Percentiles rank a stretch among this genome's conserved stretches.
Conservation (phyloP, 1,139 yeast species). For the Hemisphaericaspora xylofermentans region DNA sequence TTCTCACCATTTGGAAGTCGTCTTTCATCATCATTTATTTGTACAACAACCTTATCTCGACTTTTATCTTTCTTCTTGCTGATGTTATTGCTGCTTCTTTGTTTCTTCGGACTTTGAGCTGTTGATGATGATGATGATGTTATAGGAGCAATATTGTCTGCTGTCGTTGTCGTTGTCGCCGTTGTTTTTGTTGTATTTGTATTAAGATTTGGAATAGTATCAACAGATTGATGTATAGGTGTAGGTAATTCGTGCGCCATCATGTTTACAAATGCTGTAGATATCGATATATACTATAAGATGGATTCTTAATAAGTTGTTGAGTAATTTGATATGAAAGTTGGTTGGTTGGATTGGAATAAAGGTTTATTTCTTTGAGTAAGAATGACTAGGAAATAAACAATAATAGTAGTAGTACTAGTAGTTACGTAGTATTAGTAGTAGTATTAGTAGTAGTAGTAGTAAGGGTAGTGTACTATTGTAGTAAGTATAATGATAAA, state of each 20-base stretch:
- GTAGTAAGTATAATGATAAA: too few relatives aligned
- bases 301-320: too few relatives aligned
- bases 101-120: conserved; percentile 14
- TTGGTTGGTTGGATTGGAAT: too few relatives aligned
- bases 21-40: conserved; percentile 21
- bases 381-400: too few relatives aligned
- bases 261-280: conserved; percentile 25
- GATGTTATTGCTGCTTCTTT: background rate
- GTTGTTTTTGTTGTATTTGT: conserved; percentile 13
- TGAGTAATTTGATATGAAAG: background rate
- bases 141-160: background rate
- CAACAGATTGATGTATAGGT: background rate
- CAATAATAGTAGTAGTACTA: too few relatives aligned
- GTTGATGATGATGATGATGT: background rate
- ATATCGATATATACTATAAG: too few relatives aligned
- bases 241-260: conserved; percentile 36
- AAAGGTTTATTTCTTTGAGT: too few relatives aligned
- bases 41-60: background rate
- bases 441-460: too few relatives aligned
- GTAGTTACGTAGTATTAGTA: too few relatives aligned
- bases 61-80: background rate
- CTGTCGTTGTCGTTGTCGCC: conserved; percentile 13
- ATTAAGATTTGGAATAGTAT: conserved; percentile 4
- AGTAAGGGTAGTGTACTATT: too few relatives aligned
- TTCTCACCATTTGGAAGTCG: conserved; percentile 43